Conservation (phyloP, 164 flowering plant genomes). For the Akebia trifoliata region DNA sequence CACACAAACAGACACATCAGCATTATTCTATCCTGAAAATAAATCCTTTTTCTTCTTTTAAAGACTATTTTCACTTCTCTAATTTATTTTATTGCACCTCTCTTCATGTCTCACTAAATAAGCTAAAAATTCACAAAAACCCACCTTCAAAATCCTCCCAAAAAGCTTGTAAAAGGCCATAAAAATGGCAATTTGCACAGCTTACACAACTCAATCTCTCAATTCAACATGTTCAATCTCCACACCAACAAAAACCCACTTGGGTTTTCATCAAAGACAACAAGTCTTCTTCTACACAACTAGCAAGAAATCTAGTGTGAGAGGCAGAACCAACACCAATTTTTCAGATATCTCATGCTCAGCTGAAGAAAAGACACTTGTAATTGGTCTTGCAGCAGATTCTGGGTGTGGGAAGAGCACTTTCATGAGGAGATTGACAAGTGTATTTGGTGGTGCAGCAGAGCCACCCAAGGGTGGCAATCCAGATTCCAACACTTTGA, state of each 20-base stretch:
- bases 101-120: constrained; percentile 10
- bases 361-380: constrained; percentile 57
- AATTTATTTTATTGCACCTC: no score
- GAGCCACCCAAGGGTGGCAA: constrained; percentile 96
- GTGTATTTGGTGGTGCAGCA: constrained; percentile 96
- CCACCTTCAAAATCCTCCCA: constrained; percentile 9
- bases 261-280: constrained; percentile 44
- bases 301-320: constrained; percentile 24
- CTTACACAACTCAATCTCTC: constrained; percentile 56
- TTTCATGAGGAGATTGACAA: constrained; percentile 93
- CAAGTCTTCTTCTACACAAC: constrained; percentile 49
- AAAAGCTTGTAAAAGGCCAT: no score
- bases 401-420: constrained; percentile 98
- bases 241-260: constrained; percentile 40
- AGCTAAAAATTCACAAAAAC: constrained; percentile 5
- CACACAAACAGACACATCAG: no score
- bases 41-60: no score
- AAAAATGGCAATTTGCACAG: constrained; percentile 60
- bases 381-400: constrained; percentile 95
- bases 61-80: no score
- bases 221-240: constrained; percentile 45
- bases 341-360: constrained; percentile 52
- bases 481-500: constrained; percentile 94
- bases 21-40: no score
- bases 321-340: constrained; percentile 2